Evolutionary conservation across 2,329 filamentous ascomycete genomes (phyloP).

Genomic region (Ceratocystis ficicola): DNA sequence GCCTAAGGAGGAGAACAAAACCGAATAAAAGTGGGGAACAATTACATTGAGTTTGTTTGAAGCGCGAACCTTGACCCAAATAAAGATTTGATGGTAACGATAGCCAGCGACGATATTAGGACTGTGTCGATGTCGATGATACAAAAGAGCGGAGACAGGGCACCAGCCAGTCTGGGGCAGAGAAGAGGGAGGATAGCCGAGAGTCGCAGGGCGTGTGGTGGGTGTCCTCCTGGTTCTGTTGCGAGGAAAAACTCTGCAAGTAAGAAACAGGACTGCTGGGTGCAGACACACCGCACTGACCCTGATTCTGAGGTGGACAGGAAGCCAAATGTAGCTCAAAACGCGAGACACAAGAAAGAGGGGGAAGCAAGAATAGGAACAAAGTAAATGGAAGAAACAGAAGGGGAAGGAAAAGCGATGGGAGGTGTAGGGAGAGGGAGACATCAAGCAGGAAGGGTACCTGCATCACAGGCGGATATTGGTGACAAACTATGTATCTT

Average conservation of each 20-base stretch:
- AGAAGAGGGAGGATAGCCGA: not conserved
- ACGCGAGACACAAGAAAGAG: not conserved
- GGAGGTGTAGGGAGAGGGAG: not conserved
- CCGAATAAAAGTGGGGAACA: not conserved
- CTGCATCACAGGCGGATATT: constrained; percentile 1
- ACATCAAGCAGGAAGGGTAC: not conserved
- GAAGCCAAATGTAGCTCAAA: not conserved
- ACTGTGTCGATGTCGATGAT: too few species aligned
- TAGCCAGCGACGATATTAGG: too few species aligned
- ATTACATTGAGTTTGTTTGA: too few species aligned
- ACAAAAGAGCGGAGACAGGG: not conserved
- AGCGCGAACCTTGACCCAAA: too few species aligned
- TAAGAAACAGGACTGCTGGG: not conserved
- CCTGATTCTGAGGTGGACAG: not conserved
- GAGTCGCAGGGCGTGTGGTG: not conserved
- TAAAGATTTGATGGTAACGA: too few species aligned
- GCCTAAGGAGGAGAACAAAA: not conserved
- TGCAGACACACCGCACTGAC: not conserved
- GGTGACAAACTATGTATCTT: constrained; percentile 4
- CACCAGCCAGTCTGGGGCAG: not conserved
- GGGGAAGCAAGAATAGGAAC: not conserved
- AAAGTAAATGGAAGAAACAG: not conserved
- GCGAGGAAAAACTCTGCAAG: not conserved
- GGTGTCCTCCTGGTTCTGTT: not conserved
- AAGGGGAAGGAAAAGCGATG: not conserved